These are phyloP conservation scores for Saccharomyces pastorianus DNA, from an alignment of 1,139 yeast species.

Conservation along the genomic window DNA sequence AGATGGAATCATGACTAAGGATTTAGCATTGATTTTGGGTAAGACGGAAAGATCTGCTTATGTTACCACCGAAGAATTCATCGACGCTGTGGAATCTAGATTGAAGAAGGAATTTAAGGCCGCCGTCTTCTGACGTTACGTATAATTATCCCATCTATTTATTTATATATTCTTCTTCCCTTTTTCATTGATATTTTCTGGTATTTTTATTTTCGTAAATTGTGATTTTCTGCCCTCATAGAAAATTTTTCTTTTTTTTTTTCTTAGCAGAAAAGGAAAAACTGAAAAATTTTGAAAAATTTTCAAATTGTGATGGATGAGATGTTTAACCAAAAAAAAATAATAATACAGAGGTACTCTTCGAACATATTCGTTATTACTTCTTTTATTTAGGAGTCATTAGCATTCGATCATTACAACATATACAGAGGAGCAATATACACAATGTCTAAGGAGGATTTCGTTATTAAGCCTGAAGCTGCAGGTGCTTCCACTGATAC, in stretches of 20 bases:
- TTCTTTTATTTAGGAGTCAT: background rate
- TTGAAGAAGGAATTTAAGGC: slow-evolving; percentile 26
- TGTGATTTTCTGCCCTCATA: background rate
- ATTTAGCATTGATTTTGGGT: slow-evolving; percentile 81
- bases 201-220: background rate
- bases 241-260: background rate
- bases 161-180: background rate
- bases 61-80: slow-evolving; percentile 85
- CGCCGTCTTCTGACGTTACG: background rate
- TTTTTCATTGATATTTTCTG: background rate
- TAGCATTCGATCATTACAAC: background rate
- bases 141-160: background rate
- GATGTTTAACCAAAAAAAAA: background rate
- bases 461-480: slow-evolving; percentile 83
- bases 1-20: slow-evolving; percentile 92
- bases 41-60: slow-evolving; percentile 71
- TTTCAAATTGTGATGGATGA: background rate
- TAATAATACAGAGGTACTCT: background rate
- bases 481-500: slow-evolving; percentile 76
- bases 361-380: background rate
- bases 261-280: background rate
- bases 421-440: background rate
- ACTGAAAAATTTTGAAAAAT: background rate
- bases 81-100: slow-evolving; percentile 66
- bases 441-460: slow-evolving; percentile 54